Evolutionary conservation across 305 asterid species (phyloP), one percentile per base, ranked within the genome.

Genomic region (Fraxinus platypoda): DNA sequence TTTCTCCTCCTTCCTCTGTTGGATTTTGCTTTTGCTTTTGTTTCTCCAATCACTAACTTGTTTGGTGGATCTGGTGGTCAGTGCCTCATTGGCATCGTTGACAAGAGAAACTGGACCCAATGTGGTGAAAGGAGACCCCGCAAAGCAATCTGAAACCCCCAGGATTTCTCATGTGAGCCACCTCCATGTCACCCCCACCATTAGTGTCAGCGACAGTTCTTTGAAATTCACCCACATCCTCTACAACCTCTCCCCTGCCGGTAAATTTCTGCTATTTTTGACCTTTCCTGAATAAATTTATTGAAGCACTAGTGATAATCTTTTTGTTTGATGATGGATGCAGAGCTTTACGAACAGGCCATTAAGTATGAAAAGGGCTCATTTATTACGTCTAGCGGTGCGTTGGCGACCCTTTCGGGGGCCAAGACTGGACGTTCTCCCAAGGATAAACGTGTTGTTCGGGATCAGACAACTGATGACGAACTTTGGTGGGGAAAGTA

Each of bases 401-500:
- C 99, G 6, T 81, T 97, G 86, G 98, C 98, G 7, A 97, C 98
- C 52, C 95, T 97, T 35, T 97, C 99, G 0, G 99, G 99, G 21
- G 99, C 99, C 62, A 97, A 97, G 90, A 97, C 98, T 0, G 98
- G 99, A 11, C 98, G 99, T 15, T 92, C 98, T 0, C 98, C 98
- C 0, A 92, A 93, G 89, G 99, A 97, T 88, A 97, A 97, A 57
- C 97, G 99, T 33, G 98, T 97, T 31, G 99, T 97, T 12, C 90
- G 88, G 82, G 99, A 97, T 28, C 98, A 92, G 77, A 88, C 91
- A 1, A 92, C 98, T 4, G 94, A 89, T 81, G 83, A 89, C 54
- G 97, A 91, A 77, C 98, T 95, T 87, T 97, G 99, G 99, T 95
- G 98, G 99, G 99, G 99, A 83, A 97, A 94, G 99, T 97, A 87